phyloP scores from a whole-genome alignment of 805 yeast species.

The Metschnikowia chrysomelidarum region DNA sequence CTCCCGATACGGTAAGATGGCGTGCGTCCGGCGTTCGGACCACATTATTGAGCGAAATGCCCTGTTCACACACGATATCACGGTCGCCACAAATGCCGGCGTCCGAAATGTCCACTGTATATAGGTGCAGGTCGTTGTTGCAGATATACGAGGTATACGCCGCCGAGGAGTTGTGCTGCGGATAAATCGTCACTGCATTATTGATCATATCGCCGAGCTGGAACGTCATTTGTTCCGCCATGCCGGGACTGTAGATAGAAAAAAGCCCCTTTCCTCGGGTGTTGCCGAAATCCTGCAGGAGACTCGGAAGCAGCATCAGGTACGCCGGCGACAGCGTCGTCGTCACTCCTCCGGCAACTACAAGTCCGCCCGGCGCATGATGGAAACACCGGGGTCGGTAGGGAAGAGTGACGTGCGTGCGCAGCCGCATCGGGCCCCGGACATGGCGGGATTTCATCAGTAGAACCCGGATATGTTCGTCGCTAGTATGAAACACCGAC shows the following conservation, averaged over 20 bases:
- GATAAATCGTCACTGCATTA: conserved; percentile 64
- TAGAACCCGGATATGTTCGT: conserved; percentile 43
- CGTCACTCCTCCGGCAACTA: conserved; percentile 48
- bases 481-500: conserved; percentile 57
- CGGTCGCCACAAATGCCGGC: conserved; percentile 42
- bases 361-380: conserved; percentile 47
- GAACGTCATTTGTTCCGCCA: conserved; percentile 47
- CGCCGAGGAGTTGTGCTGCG: conserved; percentile 20
- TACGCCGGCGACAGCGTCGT: conserved; percentile 37
- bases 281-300: conserved; percentile 14
- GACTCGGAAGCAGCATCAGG: conserved; percentile 24
- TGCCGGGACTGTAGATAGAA: conserved; percentile 52
- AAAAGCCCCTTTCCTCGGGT: conserved; percentile 61
- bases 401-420: conserved; percentile 35
- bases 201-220: conserved; percentile 80
- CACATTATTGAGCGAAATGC: conserved; percentile 74
- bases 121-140: conserved; percentile 77
- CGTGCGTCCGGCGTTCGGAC: conserved; percentile 50
- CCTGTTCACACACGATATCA: conserved; percentile 46
- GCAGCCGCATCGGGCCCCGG: conserved; percentile 9
- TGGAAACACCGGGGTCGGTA: conserved; percentile 72
- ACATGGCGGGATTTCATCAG: conserved; percentile 3
- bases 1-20: conserved; percentile 64
- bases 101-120: conserved; percentile 57
- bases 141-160: conserved; percentile 65